Base-by-base conservation (phyloP, 1,139 yeast species). In the Pichia sp. region DNA sequence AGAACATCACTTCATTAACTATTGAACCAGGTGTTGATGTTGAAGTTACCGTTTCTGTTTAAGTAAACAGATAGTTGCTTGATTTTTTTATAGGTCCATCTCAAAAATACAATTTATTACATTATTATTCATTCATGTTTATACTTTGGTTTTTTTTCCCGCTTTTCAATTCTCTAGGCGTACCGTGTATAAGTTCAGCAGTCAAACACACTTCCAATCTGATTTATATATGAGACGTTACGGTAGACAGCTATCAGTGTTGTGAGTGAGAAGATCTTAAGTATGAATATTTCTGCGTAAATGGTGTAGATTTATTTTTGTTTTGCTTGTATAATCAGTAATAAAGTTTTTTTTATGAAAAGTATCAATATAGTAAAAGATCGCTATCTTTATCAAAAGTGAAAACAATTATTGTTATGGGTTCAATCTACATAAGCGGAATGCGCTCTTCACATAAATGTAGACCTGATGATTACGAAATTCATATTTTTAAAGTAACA, bases 1-100 rank as follows among this genome's bases (percentile, higher is more conserved):
- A 86, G 85, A 86, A 85, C 79, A 88, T 92, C 78, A 90, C 98
- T 68, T 92, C 90, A 73, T 80, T 83, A 79, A 80, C 86, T 76
- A 80, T 84, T 68, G 82, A 77, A 72, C 82, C 83, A 50, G 81
- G 82, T 66, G 85, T 78, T 55, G 81, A 76, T 69, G 78, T 74
- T 61, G 79, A 75, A 68, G 79, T 76, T 61, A 74, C 68, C 56
- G 66, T 69, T 56, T 65, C 68, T 56, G 66, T 68, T 55, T 66
- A 65, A 59, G 51, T 32, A 13, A 8, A 8, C 13, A 32, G 22
- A 2, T 32, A 16, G 4, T 55, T 42, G 29, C 15, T 25, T 32
- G 9, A 43, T 36, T 23, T 36, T 7, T n/a, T 5, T 8, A 25
- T 26, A 18, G 16, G 18, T 9, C 13, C 36, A 32, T 32, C 18